phyloP scores from a whole-genome alignment of 2,329 filamentous ascomycete genomes.

The Botrytis porri region DNA sequence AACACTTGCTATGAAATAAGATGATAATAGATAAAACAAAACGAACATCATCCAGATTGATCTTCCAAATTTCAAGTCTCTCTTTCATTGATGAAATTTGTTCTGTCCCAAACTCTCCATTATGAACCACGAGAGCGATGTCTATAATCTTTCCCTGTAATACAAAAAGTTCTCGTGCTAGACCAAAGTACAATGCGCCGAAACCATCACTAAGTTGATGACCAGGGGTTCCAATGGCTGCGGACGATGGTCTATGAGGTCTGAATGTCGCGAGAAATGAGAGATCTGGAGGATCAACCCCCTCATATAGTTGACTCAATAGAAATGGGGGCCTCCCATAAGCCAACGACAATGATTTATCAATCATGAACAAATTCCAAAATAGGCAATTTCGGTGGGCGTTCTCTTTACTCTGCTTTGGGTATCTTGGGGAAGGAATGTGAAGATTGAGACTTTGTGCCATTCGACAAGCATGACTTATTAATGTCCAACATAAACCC shows the following conservation, averaged over 20 bases:
- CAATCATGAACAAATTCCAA: constrained; percentile 24
- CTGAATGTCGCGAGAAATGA: constrained; percentile 15
- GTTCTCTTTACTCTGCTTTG: constrained; percentile 12
- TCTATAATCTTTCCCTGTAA: constrained; percentile 23
- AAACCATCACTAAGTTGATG: constrained; percentile 10
- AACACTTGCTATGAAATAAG: background rate
- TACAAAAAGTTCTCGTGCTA: constrained; percentile 16
- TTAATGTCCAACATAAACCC: constrained; percentile 24
- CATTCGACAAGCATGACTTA: constrained; percentile 25
- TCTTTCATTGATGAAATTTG: background rate
- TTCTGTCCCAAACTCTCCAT: background rate
- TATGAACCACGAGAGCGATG: background rate
- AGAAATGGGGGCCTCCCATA: constrained; percentile 23
- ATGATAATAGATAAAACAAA: background rate
- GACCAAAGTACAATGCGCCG: constrained; percentile 19
- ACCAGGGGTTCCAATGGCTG: background rate
- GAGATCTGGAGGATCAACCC: constrained; percentile 19
- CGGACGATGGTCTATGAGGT: background rate
- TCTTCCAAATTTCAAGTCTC: background rate
- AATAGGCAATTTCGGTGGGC: constrained; percentile 22
- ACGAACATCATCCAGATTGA: constrained; percentile 1
- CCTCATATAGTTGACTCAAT: constrained; percentile 20
- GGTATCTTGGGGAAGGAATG: constrained; percentile 6
- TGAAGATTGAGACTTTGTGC: constrained; percentile 23
- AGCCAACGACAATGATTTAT: constrained; percentile 23